phyloP scores from a whole-genome alignment of 1,284 basidiomycete genomes.

The Melampsora abietis-canadensis region DNA sequence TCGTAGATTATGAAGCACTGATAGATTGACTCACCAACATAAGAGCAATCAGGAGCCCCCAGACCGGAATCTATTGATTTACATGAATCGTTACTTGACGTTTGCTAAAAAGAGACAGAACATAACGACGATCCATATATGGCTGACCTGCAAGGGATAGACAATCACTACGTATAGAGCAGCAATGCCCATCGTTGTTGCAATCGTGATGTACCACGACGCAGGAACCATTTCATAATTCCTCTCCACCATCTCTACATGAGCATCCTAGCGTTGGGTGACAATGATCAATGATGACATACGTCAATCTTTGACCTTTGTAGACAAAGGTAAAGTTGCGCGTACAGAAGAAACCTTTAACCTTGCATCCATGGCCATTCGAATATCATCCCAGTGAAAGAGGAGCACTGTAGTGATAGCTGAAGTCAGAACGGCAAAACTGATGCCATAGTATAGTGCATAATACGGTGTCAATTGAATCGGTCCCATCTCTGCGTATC shows the following conservation, averaged over 20 bases:
- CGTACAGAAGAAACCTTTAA: conserved; percentile 22
- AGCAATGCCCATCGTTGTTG: conserved; percentile 20
- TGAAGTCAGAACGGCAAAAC: conserved; percentile 31
- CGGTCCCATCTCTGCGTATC: conserved; percentile 32
- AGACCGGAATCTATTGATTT: conserved; percentile 24
- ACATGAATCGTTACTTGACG: background rate
- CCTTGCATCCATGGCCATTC: conserved; percentile 19
- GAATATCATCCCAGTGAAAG: conserved; percentile 32
- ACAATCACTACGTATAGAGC: conserved; percentile 29
- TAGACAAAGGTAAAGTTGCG: background rate
- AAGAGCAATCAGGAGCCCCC: conserved; percentile 29
- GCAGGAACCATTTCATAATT: conserved; percentile 27
- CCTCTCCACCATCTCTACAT: conserved; percentile 35
- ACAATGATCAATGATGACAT: background rate
- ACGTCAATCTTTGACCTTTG: background rate
- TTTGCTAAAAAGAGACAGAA: conserved; percentile 1
- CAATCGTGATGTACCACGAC: conserved; percentile 33
- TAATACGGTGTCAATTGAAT: conserved; percentile 39
- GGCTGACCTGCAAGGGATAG: conserved; percentile 32
- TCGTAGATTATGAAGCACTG: too few relatives aligned
- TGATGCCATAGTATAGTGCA: conserved; percentile 37
- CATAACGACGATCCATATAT: background rate
- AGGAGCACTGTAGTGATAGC: conserved; percentile 34
- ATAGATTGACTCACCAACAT: conserved; percentile 10
- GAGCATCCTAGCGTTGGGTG: conserved; percentile 8